These are phyloP conservation scores for Fusarium sp. DNA, from an alignment of 2,329 filamentous ascomycete species.

Conservation along the genomic window DNA sequence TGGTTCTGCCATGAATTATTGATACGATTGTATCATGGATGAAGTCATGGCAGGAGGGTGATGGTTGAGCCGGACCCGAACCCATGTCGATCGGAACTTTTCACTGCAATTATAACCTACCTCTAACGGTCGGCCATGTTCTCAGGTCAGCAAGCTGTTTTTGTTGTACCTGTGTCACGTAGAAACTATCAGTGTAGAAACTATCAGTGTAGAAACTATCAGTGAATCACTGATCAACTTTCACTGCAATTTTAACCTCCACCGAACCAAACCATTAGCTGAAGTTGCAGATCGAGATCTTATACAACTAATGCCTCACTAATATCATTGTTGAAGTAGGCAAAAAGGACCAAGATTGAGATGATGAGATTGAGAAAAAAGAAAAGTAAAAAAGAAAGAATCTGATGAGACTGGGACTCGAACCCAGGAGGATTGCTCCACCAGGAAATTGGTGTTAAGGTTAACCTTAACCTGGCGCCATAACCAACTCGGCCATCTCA, in stretches of 20 bases:
- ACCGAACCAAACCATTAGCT: neutral
- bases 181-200: accelerated
- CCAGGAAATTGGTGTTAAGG: slow-evolving; percentile 45
- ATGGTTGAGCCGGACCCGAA: too few species aligned
- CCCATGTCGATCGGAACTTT: too few species aligned
- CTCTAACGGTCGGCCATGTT: too few species aligned
- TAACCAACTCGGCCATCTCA: slow-evolving; percentile 48
- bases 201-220: too few species aligned
- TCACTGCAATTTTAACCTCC: neutral
- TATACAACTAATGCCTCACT: accelerated
- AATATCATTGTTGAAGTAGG: neutral
- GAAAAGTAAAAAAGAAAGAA: slow-evolving; percentile 19
- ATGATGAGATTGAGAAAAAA: neutral
- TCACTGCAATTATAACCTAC: neutral
- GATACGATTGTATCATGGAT: slow-evolving; percentile 12
- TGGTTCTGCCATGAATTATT: neutral
- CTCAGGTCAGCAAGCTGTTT: neutral
- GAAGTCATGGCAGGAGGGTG: slow-evolving; percentile 1
- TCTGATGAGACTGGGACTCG: slow-evolving; percentile 47
- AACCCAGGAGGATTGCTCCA: slow-evolving; percentile 48
- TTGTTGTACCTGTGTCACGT: neutral
- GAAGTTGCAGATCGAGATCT: neutral
- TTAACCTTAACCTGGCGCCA: slow-evolving; percentile 47
- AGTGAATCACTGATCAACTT: neutral
- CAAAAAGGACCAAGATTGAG: neutral